Percentiles rank a stretch among this genome's conserved stretches.
phyloP scores from a whole-genome alignment of 2,329 filamentous ascomycete genomes.

The Alternaria consortialis region DNA sequence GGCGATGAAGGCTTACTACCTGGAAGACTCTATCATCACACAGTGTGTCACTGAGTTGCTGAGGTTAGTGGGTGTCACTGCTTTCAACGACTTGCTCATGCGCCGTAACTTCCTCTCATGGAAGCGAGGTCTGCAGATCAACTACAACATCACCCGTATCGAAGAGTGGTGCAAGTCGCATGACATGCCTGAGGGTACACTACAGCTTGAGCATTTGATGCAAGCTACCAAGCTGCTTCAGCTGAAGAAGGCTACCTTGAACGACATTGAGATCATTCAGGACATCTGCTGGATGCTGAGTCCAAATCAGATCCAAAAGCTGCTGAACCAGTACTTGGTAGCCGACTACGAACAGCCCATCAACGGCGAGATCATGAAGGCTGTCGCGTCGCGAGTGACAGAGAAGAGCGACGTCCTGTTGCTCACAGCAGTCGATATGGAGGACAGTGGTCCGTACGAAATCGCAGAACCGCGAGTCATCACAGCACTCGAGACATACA shows the following conservation, averaged over 20 bases:
- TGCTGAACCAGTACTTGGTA: conserved; percentile 97
- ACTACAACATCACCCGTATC: conserved; percentile 99
- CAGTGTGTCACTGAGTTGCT: conserved; percentile 96
- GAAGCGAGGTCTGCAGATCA: conserved; percentile 99
- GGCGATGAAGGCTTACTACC: conserved; percentile 98
- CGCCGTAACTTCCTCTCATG: conserved; percentile 97
- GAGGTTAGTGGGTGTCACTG: conserved; percentile 91
- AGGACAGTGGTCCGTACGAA: conserved; percentile 97
- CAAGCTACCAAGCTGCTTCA: conserved; percentile 98
- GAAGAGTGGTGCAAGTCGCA: conserved; percentile 99
- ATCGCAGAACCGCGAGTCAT: conserved; percentile 97
- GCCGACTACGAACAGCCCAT: conserved; percentile 99
- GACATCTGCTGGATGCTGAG: conserved; percentile 99
- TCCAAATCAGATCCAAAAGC: conserved; percentile 98
- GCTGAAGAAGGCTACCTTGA: conserved; percentile 97
- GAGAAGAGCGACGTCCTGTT: conserved; percentile 98
- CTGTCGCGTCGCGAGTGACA: conserved; percentile 93
- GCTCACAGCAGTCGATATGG: conserved; percentile 95
- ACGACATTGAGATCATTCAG: conserved; percentile 99
- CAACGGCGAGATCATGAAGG: conserved; percentile 99
- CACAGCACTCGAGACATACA: conserved; percentile 96
- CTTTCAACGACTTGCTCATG: conserved; percentile 98
- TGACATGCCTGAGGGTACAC: conserved; percentile 97
- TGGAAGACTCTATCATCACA: conserved; percentile 94
- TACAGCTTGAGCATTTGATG: conserved; percentile 98